These are phyloP conservation scores for Phialemonium atrogriseum DNA, from an alignment of 2,329 filamentous ascomycete species.

Conservation along the genomic window DNA sequence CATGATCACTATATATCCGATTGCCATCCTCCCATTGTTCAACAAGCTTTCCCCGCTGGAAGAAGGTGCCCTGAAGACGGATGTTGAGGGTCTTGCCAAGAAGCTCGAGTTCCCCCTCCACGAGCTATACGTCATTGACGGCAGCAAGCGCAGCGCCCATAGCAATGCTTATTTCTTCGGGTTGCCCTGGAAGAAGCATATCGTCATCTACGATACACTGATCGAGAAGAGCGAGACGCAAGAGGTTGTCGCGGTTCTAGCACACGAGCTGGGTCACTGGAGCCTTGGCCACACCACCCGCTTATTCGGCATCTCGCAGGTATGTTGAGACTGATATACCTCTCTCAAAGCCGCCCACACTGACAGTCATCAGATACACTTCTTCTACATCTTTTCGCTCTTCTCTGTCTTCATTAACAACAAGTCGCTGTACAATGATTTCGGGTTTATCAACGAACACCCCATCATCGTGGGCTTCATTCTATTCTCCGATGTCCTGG, in stretches of 20 bases:
- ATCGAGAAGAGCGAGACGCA: constrained; percentile 90
- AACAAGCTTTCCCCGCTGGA: constrained; percentile 95
- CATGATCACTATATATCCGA: constrained; percentile 93
- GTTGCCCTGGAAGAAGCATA: constrained; percentile 99
- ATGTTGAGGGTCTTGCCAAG: constrained; percentile 75
- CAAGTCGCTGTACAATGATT: constrained; percentile 77
- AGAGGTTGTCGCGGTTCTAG: constrained; percentile 90
- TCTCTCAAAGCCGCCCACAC: constrained; percentile 1
- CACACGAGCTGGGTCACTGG: constrained; percentile 97
- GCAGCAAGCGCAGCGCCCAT: constrained; percentile 79
- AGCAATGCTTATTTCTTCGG: constrained; percentile 96
- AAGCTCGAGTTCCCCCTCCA: constrained; percentile 85
- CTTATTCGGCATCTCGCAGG: constrained; percentile 78
- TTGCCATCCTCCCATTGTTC: constrained; percentile 89
- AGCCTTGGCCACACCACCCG: constrained; percentile 90
- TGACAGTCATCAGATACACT: constrained; percentile 58
- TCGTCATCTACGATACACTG: constrained; percentile 96
- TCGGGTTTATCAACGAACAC: constrained; percentile 75
- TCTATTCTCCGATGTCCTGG: constrained; percentile 92
- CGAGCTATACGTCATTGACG: constrained; percentile 91
- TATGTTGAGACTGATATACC: constrained; percentile 26
- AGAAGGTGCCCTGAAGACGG: constrained; percentile 77
- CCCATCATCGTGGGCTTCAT: constrained; percentile 97
- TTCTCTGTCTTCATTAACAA: constrained; percentile 99
- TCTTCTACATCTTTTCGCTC: constrained; percentile 93